Conservation (phyloP, 495 filamentous ascomycete genomes). For the Aspergillus leporis region DNA sequence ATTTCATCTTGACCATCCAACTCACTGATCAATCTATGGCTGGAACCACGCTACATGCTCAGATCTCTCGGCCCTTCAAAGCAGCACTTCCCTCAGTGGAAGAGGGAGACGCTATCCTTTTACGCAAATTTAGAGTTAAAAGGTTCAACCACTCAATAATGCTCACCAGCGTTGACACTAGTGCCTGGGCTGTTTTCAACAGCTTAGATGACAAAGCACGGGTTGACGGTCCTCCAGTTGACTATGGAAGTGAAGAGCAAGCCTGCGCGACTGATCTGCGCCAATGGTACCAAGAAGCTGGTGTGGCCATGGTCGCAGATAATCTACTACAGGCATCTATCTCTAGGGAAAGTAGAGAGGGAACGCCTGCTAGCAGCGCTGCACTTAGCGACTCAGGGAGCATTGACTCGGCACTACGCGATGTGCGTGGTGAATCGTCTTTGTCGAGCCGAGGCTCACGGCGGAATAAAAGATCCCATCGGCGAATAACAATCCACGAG, state of each 20-base stretch:
- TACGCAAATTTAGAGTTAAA: slow-evolving; percentile 71
- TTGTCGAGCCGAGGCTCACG: slow-evolving; percentile 32
- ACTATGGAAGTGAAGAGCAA: slow-evolving; percentile 60
- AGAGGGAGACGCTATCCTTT: slow-evolving; percentile 73
- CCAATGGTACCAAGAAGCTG: slow-evolving; percentile 39
- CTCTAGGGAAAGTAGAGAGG: slow-evolving; percentile 34
- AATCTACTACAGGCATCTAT: slow-evolving; percentile 41
- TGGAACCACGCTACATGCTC: slow-evolving; percentile 50
- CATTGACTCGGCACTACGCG: slow-evolving; percentile 24
- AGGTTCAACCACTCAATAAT: slow-evolving; percentile 45
- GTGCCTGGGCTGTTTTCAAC: slow-evolving; percentile 67
- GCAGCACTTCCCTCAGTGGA: slow-evolving; percentile 66
- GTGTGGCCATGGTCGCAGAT: slow-evolving; percentile 40
- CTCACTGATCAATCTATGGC: slow-evolving; percentile 66
- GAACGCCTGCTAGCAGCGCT: slow-evolving; percentile 30
- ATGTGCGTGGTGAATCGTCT: slow-evolving; percentile 20
- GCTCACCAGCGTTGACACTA: slow-evolving; percentile 49
- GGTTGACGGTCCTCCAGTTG: slow-evolving; percentile 63
- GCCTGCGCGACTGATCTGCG: slow-evolving; percentile 55
- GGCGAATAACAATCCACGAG: slow-evolving; percentile 45
- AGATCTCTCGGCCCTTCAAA: slow-evolving; percentile 74
- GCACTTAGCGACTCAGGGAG: slow-evolving; percentile 40
- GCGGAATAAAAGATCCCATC: slow-evolving; percentile 34
- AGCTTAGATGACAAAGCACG: slow-evolving; percentile 43
- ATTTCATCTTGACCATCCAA: slow-evolving; percentile 68